Evolutionary conservation across 139 green algal species (phyloP).

Genomic region (Haematococcus lacustris): DNA sequence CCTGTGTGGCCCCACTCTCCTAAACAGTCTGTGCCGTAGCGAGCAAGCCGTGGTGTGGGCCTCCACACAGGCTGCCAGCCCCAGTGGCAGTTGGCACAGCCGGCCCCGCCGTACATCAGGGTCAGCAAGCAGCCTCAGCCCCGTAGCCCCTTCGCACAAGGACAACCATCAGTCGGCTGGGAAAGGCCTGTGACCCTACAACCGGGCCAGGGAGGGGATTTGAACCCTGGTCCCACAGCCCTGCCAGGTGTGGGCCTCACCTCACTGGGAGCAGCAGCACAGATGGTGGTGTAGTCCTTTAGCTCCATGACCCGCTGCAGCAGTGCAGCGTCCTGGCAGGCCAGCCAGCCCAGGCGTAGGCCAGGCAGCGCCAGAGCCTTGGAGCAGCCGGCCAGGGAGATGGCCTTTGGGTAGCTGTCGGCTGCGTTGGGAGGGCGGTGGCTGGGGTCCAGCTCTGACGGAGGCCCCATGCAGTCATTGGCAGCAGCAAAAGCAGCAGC

Average conservation of each 20-base stretch:
- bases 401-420: constrained; percentile 43
- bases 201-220: too few species aligned
- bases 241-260: neutral
- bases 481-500: too few species aligned
- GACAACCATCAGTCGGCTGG: neutral
- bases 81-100: neutral
- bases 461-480: neutral
- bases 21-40: too few species aligned
- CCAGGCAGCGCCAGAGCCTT: constrained; percentile 65
- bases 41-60: too few species aligned
- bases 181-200: neutral
- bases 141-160: neutral
- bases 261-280: constrained; percentile 19
- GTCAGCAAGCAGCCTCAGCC: neutral
- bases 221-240: neutral
- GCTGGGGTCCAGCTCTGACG: constrained; percentile 36
- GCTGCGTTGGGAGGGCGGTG: constrained; percentile 36
- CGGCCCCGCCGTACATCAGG: neutral
- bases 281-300: constrained; percentile 85
- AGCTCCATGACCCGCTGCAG: constrained; percentile 37
- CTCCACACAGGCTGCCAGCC: too few species aligned
- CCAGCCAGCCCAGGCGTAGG: constrained; percentile 42
- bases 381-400: constrained; percentile 58
- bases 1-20: too few species aligned
- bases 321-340: constrained; percentile 4